Evolutionary conservation across 2,329 filamentous ascomycete genomes (phyloP).

Genomic region (Bipolaris bicolor): DNA sequence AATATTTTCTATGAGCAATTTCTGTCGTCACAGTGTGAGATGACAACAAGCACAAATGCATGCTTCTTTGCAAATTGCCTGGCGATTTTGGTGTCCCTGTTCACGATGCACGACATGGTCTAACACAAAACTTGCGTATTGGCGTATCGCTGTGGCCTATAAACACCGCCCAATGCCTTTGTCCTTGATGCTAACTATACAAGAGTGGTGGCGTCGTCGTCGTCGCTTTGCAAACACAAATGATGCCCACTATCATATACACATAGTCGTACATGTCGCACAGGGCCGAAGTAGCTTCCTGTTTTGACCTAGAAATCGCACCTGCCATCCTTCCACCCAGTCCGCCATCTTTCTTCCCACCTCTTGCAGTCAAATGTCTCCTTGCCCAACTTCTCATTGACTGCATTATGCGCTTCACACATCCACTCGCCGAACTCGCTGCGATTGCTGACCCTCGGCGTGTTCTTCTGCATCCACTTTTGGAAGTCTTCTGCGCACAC

Average conservation of each 20-base stretch:
- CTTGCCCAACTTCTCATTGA: conserved; percentile 91
- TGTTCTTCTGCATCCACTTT: conserved; percentile 75
- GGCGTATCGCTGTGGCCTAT: neutral
- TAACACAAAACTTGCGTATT: neutral
- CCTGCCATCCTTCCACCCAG: conserved; percentile 77
- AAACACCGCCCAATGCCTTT: conserved; percentile 21
- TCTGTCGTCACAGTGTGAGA: conserved; percentile 18
- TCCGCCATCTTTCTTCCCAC: conserved; percentile 96
- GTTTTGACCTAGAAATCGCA: conserved; percentile 58
- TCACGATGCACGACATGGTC: neutral
- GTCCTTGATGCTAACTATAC: conserved; percentile 11
- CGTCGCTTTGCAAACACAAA: conserved; percentile 10
- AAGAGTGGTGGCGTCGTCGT: conserved; percentile 9
- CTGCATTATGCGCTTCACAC: conserved; percentile 85
- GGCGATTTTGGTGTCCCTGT: neutral
- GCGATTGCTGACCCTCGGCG: conserved; percentile 63
- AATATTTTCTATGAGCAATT: conserved; percentile 13
- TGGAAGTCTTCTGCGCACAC: conserved; percentile 92
- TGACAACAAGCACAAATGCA: conserved; percentile 18
- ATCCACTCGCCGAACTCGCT: conserved; percentile 82
- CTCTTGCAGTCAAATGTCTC: conserved; percentile 82
- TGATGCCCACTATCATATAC: neutral
- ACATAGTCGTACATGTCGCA: conserved; percentile 13
- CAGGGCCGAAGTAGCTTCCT: neutral
- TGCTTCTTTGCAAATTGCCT: conserved; percentile 13